Conservation (phyloP, 1,284 basidiomycete species). For the Bjerkandera adusta region DNA sequence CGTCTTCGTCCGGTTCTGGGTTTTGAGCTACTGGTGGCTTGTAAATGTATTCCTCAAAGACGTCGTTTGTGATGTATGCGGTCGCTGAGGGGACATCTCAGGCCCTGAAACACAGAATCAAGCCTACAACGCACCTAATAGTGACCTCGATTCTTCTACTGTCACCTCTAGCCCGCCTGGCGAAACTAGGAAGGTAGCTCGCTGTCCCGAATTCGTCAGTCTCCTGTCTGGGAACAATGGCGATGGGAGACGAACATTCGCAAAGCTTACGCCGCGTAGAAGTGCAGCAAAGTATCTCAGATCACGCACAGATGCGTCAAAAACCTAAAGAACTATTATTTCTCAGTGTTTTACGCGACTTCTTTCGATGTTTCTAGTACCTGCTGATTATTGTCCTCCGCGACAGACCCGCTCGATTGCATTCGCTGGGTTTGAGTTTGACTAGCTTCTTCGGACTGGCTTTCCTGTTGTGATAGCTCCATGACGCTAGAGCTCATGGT, state of each 20-base stretch:
- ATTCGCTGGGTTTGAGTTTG: no score
- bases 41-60: constrained; percentile 79
- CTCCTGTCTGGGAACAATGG: constrained; percentile 1
- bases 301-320: constrained; percentile 76
- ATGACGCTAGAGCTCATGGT: no score
- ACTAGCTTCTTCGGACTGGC: no score
- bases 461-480: no score
- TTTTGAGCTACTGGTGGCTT: constrained; percentile 36
- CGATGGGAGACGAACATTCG: constrained; percentile 48
- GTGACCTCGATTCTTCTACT: constrained; percentile 83
- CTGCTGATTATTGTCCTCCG: no score
- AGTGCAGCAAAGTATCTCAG: constrained; percentile 74
- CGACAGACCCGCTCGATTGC: no score
- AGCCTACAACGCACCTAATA: constrained; percentile 55
- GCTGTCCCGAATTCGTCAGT: constrained; percentile 40
- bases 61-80: constrained; percentile 78
- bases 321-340: constrained; percentile 45
- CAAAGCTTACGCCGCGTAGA: constrained; percentile 76
- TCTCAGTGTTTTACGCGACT: not conserved
- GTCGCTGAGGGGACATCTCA: constrained; percentile 52
- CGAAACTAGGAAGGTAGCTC: constrained; percentile 75
- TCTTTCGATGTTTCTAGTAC: no score
- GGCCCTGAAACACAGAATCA: not conserved
- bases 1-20: constrained; percentile 31
- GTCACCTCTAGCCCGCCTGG: constrained; percentile 74